These are phyloP conservation scores for Solanum paucissectum DNA, from an alignment of 257 asterid genomes.

Conservation along the genomic window DNA sequence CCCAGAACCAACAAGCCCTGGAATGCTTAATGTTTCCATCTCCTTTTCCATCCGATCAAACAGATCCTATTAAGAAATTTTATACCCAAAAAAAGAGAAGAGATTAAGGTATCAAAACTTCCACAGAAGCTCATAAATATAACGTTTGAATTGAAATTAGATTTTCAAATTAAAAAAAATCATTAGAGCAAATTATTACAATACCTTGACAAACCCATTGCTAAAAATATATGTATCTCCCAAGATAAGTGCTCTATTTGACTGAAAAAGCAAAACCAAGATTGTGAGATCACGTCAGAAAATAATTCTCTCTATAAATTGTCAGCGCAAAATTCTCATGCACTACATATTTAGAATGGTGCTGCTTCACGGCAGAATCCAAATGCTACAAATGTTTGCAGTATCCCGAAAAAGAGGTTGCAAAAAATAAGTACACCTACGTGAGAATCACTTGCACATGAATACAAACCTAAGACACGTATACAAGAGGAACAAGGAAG, in stretches of 20 bases:
- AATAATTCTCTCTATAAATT: neutral
- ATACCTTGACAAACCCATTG: slow-evolving; percentile 75
- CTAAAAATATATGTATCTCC: slow-evolving; percentile 86
- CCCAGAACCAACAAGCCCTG: slow-evolving; percentile 34
- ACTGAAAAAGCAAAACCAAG: slow-evolving; percentile 40
- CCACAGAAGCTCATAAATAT: neutral
- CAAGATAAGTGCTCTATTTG: slow-evolving; percentile 58
- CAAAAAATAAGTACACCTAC: neutral
- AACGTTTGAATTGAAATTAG: neutral
- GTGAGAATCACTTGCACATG: neutral
- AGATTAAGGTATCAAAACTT: neutral
- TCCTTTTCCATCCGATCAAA: slow-evolving; percentile 71
- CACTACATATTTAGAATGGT: neutral
- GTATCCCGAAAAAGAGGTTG: neutral
- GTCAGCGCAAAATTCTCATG: neutral
- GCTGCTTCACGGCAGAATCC: neutral
- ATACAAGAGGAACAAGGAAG: neutral
- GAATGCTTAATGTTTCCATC: slow-evolving; percentile 42
- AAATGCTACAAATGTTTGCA: neutral
- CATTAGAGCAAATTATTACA: neutral
- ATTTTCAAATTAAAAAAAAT: neutral
- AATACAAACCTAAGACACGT: neutral
- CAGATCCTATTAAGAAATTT: slow-evolving; percentile 41
- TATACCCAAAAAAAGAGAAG: neutral
- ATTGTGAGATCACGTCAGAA: slow-evolving; percentile 1